Evolutionary conservation across 2,329 filamentous ascomycete genomes (phyloP), one percentile per base, ranked within the genome.

Genomic region (Fusarium temperatum): DNA sequence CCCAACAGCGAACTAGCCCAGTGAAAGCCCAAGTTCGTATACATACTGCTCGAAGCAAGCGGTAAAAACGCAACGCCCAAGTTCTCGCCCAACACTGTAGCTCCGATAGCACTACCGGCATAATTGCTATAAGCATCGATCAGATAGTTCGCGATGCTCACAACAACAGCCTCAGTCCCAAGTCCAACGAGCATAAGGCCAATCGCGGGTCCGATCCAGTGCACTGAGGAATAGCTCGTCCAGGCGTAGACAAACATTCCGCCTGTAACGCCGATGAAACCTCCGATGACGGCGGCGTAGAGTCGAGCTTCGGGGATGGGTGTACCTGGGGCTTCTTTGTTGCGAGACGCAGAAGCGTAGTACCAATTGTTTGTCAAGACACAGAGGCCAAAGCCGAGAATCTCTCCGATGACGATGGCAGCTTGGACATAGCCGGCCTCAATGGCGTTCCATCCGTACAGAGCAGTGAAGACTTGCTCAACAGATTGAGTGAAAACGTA

Each of bases 181-280:
- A 73, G 38, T 0, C 71, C 71, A n/a, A 73, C 66, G 3, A 73
- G 54, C 61, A 70, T 62, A 2, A 73, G 32, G 0, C 71, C 71
- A 8, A 73, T 35, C 1, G 71, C 66, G 1, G 71, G 71, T 0
- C 66, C 71, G 2, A 71, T 50, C 71, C 71, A 73, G 1, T 50
- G 68, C 1, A 73, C 56, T 3, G 38, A 61, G 5, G 66, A 30
- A 9, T 63, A 73, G 11, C 70, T 70, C 7, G 66, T 73, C 71
- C 70, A 73, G 2, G 71, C 71, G 13, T 73, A 73, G 0, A 73
- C 55, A 8, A 73, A 70, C 71, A 73, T 73, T 9, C 71, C 71
- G 1, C 70, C 71, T 0, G 66, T 67, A 0, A 73, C 70, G 0
- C 71, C 71, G 4, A 73, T 54, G 6, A 73, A 73, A 1, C 71